Evolutionary conservation across 2,329 filamentous ascomycete species (phyloP).

Genomic region (Hirsutella minnesotensis): DNA sequence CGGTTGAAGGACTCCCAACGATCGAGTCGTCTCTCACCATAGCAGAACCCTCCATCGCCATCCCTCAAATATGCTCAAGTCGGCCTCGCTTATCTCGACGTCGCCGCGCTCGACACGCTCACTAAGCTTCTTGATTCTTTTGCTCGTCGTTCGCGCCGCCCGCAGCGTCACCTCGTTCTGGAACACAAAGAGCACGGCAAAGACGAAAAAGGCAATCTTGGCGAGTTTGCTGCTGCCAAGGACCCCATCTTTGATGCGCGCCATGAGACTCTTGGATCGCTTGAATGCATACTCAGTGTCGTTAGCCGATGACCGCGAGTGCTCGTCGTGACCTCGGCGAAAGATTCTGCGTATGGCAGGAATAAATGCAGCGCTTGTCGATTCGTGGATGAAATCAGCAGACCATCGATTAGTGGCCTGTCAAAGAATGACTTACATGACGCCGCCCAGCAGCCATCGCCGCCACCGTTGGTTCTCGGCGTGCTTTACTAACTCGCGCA

Average conservation of each 20-base stretch:
- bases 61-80: slow-evolving; percentile 36
- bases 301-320: slow-evolving; percentile 27
- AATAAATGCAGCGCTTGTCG: slow-evolving; percentile 34
- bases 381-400: neutral
- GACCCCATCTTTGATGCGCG: slow-evolving; percentile 34
- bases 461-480: slow-evolving; percentile 40
- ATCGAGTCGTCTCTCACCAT: too few species aligned
- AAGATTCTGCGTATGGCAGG: slow-evolving; percentile 40
- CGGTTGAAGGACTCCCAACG: too few species aligned
- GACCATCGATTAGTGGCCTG: neutral
- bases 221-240: slow-evolving; percentile 33
- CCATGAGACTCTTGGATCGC: slow-evolving; percentile 35
- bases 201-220: slow-evolving; percentile 40
- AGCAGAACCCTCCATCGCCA: slow-evolving; percentile 46
- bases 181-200: slow-evolving; percentile 46
- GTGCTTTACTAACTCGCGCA: slow-evolving; percentile 28
- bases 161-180: slow-evolving; percentile 45
- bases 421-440: slow-evolving; percentile 29
- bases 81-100: slow-evolving; percentile 31
- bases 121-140: slow-evolving; percentile 35
- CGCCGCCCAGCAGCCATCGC: slow-evolving; percentile 37
- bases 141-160: slow-evolving; percentile 38
- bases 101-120: slow-evolving; percentile 35
- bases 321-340: slow-evolving; percentile 27
- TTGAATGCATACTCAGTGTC: slow-evolving; percentile 47